These are phyloP conservation scores for Cladosporium sphaerospermum DNA, from an alignment of 2,329 filamentous ascomycete genomes.

Conservation along the genomic window DNA sequence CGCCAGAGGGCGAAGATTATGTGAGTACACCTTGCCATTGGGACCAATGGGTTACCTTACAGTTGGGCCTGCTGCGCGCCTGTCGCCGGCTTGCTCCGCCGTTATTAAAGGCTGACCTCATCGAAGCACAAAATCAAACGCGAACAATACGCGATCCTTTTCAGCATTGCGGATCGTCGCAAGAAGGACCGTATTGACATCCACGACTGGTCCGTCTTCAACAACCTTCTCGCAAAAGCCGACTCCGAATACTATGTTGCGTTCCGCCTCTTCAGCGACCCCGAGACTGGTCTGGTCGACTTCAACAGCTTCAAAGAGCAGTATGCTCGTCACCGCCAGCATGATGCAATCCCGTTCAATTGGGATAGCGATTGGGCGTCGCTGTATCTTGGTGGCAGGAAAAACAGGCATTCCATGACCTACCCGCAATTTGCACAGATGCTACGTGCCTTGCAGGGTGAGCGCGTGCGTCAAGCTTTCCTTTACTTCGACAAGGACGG, in stretches of 20 bases:
- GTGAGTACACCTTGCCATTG: slow-evolving; percentile 42
- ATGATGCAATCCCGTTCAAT: slow-evolving; percentile 82
- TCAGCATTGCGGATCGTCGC: slow-evolving; percentile 79
- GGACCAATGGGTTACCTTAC: not conserved
- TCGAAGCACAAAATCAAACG: slow-evolving; percentile 94
- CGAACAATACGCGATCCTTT: slow-evolving; percentile 91
- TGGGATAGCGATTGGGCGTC: slow-evolving; percentile 97
- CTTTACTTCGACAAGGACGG: slow-evolving; percentile 82
- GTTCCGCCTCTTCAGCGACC: slow-evolving; percentile 89
- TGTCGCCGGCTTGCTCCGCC: not conserved
- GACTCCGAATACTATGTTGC: slow-evolving; percentile 99
- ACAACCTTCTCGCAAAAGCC: slow-evolving; percentile 86
- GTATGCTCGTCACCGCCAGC: slow-evolving; percentile 84
- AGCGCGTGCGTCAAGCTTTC: slow-evolving; percentile 94
- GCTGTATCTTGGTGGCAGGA: slow-evolving; percentile 84
- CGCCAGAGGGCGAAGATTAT: slow-evolving; percentile 81
- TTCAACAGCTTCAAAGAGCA: slow-evolving; percentile 80
- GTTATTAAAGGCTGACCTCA: not conserved
- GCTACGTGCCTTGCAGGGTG: slow-evolving; percentile 90
- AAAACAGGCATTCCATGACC: slow-evolving; percentile 82
- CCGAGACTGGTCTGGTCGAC: slow-evolving; percentile 76
- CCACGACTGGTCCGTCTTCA: slow-evolving; percentile 85
- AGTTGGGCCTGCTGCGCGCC: not conserved
- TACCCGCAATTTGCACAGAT: slow-evolving; percentile 98
- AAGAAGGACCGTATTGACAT: slow-evolving; percentile 67